Percentiles rank a stretch among this genome's conserved stretches.
Conservation (phyloP, 2,329 filamentous ascomycete species). For the Neonectria ditissima region DNA sequence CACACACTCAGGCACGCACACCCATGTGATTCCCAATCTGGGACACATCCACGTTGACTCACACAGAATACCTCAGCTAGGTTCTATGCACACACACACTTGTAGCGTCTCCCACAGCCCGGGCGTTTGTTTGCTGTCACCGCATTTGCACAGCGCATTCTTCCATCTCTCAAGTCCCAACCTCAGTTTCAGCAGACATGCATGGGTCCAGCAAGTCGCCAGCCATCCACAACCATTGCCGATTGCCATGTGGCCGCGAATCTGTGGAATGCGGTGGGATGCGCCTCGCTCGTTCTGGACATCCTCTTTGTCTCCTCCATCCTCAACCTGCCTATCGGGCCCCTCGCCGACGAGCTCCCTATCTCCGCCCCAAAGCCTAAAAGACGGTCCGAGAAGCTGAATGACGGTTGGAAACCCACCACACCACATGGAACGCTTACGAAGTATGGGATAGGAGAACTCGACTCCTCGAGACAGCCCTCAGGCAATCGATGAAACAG, state of each 20-base stretch:
- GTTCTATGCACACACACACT: background rate
- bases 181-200: slow-evolving; percentile 7
- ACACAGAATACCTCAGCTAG: background rate
- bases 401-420: background rate
- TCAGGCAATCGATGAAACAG: background rate
- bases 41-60: background rate
- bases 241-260: slow-evolving; percentile 13
- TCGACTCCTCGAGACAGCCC: too few relatives aligned
- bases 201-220: slow-evolving; percentile 14
- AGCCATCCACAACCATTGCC: background rate
- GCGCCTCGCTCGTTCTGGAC: slow-evolving; percentile 21
- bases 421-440: background rate
- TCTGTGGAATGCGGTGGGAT: slow-evolving; percentile 22
- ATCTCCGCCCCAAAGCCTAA: background rate
- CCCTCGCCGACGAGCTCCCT: background rate
- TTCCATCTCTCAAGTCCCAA: too few relatives aligned
- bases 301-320: slow-evolving; percentile 1
- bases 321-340: slow-evolving; percentile 4
- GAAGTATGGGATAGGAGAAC: too few relatives aligned
- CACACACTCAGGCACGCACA: slow-evolving; percentile 4
- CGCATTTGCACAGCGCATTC: slow-evolving; percentile 1
- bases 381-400: background rate
- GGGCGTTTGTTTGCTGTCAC: slow-evolving; percentile 1
- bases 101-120: background rate
- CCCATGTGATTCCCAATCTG: slow-evolving; percentile 1